Evolutionary conservation across 2,329 filamentous ascomycete species (phyloP), one percentile per base, ranked within the genome.

Genomic region (Hymenoscyphus fructigenus): DNA sequence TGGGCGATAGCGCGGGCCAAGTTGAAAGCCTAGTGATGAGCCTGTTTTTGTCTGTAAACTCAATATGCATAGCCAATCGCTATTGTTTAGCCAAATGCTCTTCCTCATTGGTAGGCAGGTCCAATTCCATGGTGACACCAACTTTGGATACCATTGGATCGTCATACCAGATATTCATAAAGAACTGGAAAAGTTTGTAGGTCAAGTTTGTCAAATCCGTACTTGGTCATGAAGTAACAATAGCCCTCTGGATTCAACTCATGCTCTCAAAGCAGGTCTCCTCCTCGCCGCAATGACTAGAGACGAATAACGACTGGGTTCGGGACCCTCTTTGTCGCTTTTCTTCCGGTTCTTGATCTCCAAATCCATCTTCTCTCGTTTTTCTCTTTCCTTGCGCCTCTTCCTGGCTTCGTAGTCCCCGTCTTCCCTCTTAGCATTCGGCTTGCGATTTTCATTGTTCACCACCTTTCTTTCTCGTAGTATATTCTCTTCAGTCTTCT

Each of bases 281-380:
- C 20, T 23, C 20, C 44, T 50, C 9, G 44, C 44, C 4, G n/a
- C 44, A 50, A 23, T 23, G n/a, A 10, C 53, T 12, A 57, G n/a
- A 57, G 26, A 17, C 12, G 53, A 34, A 57, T 32, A 32, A 20
- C 26, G 12, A 17, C 17, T 14, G 53, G 53, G 12, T 3, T 17
- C 32, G 20, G 26, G 17, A 17, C 20, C 53, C 2, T 64, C 59
- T 44, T 28, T 41, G 6, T 62, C 63, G 20, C 44, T 66, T 50
- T 64, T 60, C 38, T 62, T 66, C 56, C 57, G 41, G 15, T 64
- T 59, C 26, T 64, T 61, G 41, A 34, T 50, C 29, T 61, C 61
- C 23, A 65, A 44, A 44, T 65, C 57, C 7, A 59, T 32, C 32
- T 34, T 60, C 38, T 56, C 53, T 15, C 28, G 59, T 56, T 38